A percentile compares a stretch with the other conserved stretches of the same genome.
Conservation (phyloP, 2,329 filamentous ascomycete species). For the Raffaelea deltoideospora region DNA sequence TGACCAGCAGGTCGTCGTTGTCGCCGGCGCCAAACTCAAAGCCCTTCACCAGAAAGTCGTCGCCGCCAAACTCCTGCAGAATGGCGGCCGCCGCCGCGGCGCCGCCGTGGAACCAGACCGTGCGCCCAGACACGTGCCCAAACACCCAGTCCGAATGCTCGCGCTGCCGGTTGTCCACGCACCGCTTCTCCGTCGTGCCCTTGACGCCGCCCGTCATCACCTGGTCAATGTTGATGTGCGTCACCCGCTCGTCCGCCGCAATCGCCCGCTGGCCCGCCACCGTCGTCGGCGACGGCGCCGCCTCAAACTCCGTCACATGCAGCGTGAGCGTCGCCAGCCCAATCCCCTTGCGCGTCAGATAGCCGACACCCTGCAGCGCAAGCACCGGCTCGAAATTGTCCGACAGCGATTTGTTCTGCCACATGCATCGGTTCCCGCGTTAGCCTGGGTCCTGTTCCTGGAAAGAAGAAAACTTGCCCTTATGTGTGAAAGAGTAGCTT, state of each 20-base stretch:
- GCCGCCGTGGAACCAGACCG: slow-evolving; percentile 25
- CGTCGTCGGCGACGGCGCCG: slow-evolving; percentile 22
- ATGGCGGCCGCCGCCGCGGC: slow-evolving; percentile 26
- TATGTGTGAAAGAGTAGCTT: too few relatives aligned
- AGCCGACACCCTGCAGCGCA: slow-evolving; percentile 55
- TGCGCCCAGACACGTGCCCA: slow-evolving; percentile 50
- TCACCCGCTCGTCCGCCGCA: slow-evolving; percentile 14
- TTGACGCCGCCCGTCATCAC: slow-evolving; percentile 54
- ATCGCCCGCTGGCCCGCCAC: slow-evolving; percentile 14
- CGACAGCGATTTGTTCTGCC: slow-evolving; percentile 63
- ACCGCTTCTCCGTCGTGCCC: slow-evolving; percentile 42
- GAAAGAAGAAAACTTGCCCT: not conserved
- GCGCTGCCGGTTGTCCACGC: slow-evolving; percentile 35
- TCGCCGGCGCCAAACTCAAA: slow-evolving; percentile 43
- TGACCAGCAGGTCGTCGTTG: slow-evolving; percentile 50
- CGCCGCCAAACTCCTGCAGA: slow-evolving; percentile 43
- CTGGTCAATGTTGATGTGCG: slow-evolving; percentile 60
- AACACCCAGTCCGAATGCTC: slow-evolving; percentile 69
- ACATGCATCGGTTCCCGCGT: too few relatives aligned
- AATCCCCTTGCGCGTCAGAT: slow-evolving; percentile 59
- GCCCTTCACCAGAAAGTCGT: slow-evolving; percentile 26
- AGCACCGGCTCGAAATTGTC: slow-evolving; percentile 55
- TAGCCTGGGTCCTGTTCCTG: too few relatives aligned
- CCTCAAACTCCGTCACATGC: slow-evolving; percentile 39
- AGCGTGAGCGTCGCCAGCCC: slow-evolving; percentile 54